phyloP scores from a whole-genome alignment of 139 green algal genomes.

The Pleodorina starrii region DNA sequence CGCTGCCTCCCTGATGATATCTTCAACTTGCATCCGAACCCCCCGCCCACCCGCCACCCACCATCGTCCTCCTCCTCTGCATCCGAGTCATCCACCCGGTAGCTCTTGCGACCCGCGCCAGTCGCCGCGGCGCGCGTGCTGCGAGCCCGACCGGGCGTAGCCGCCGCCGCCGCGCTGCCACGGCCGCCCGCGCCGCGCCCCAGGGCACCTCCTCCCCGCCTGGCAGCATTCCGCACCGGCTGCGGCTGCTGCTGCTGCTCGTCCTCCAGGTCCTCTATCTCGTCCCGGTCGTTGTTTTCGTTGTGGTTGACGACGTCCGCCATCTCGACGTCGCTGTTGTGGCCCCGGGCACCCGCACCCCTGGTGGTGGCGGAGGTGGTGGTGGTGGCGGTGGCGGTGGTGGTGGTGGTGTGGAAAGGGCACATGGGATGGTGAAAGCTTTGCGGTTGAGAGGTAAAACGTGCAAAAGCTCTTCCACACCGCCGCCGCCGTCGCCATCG shows the following conservation, averaged over 20 bases:
- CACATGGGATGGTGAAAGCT: too few species aligned
- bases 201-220: neutral
- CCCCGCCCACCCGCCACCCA: too few species aligned
- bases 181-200: neutral
- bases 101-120: neutral
- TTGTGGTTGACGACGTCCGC: too few species aligned
- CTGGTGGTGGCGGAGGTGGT: too few species aligned
- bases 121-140: constrained; percentile 5
- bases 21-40: too few species aligned
- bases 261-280: constrained; percentile 14
- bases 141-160: neutral
- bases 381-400: too few species aligned
- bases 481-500: too few species aligned
- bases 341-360: too few species aligned
- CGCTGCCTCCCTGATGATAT: too few species aligned
- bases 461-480: too few species aligned
- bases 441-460: too few species aligned
- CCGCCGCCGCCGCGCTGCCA: neutral
- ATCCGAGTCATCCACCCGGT: constrained; percentile 17
- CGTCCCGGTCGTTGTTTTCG: neutral
- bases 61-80: neutral
- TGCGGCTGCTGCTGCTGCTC: neutral
- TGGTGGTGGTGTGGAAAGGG: too few species aligned
- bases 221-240: neutral
- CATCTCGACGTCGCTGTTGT: constrained; percentile 34